Percentiles rank a stretch among this genome's conserved stretches.
Evolutionary conservation across 768 basidiomycete genomes (phyloP).

Genomic region (Suillus decipiens): DNA sequence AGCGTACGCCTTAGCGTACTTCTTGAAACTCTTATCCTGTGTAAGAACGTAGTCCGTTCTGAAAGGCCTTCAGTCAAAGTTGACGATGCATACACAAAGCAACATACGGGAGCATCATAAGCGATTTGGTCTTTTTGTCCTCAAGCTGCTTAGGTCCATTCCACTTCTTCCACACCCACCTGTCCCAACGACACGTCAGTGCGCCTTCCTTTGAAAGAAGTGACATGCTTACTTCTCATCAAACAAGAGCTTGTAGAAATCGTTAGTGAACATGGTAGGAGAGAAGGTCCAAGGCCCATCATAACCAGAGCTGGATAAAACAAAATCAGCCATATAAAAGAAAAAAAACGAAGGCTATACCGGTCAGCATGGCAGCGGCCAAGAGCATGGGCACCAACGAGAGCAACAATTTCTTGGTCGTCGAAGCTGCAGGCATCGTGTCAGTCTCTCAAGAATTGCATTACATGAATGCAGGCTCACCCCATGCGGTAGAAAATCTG

Average conservation of each 20-base stretch:
- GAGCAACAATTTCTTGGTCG: conserved; percentile 96
- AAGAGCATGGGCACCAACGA: conserved; percentile 92
- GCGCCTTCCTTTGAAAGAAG: not conserved
- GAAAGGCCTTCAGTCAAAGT: not conserved
- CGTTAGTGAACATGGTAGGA: conserved; percentile 84
- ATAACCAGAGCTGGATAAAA: conserved; percentile 61
- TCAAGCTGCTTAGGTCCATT: conserved; percentile 89
- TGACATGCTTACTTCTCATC: conserved; percentile 65
- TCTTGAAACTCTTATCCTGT: conserved; percentile 92
- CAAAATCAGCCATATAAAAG: conserved; percentile 1
- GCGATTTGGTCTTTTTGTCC: conserved; percentile 83
- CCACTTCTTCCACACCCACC: conserved; percentile 97
- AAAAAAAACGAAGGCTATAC: conserved; percentile 26
- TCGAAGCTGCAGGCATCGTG: conserved; percentile 56
- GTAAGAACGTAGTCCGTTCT: conserved; percentile 87
- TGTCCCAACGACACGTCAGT: conserved; percentile 18
- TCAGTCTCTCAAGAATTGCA: not conserved
- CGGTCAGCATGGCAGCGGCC: conserved; percentile 91
- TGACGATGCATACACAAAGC: not conserved
- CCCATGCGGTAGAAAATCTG: conserved; percentile 79
- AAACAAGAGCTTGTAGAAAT: conserved; percentile 83
- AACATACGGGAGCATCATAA: conserved; percentile 96
- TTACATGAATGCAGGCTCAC: conserved; percentile 26
- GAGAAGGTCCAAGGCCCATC: conserved; percentile 97
- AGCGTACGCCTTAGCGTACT: conserved; percentile 85